phyloP scores from a whole-genome alignment of 345 rosid genomes.

The Excoecaria cochinchinensis region DNA sequence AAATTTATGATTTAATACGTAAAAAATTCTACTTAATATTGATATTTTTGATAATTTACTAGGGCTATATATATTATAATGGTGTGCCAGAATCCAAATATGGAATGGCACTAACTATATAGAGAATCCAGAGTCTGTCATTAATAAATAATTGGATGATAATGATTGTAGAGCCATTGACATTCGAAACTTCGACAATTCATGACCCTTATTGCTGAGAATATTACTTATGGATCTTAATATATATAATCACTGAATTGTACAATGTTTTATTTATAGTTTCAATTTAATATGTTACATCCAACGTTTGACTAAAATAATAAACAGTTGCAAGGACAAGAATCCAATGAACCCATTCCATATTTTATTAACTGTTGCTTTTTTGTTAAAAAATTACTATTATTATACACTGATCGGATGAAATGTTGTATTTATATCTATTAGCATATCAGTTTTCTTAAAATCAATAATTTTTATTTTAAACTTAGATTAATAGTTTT shows the following conservation, averaged over 20 bases:
- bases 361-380: too few relatives aligned
- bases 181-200: slow-evolving; percentile 14
- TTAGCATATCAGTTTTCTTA: too few relatives aligned
- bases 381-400: too few relatives aligned
- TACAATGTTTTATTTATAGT: too few relatives aligned
- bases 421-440: too few relatives aligned
- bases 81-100: neutral
- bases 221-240: neutral
- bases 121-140: neutral
- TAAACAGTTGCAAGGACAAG: neutral
- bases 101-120: neutral
- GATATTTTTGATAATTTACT: too few relatives aligned
- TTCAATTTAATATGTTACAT: neutral
- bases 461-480: too few relatives aligned
- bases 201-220: neutral
- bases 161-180: slow-evolving; percentile 11
- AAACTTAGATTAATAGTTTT: neutral
- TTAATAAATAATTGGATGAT: neutral
- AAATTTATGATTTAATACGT: neutral
- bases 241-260: neutral
- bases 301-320: too few relatives aligned
- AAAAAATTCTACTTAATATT: neutral
- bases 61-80: too few relatives aligned
- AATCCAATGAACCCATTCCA: neutral
- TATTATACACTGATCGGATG: too few relatives aligned